Conservation (phyloP, 345 rosid genomes). For the Eutrema yunnanense region DNA sequence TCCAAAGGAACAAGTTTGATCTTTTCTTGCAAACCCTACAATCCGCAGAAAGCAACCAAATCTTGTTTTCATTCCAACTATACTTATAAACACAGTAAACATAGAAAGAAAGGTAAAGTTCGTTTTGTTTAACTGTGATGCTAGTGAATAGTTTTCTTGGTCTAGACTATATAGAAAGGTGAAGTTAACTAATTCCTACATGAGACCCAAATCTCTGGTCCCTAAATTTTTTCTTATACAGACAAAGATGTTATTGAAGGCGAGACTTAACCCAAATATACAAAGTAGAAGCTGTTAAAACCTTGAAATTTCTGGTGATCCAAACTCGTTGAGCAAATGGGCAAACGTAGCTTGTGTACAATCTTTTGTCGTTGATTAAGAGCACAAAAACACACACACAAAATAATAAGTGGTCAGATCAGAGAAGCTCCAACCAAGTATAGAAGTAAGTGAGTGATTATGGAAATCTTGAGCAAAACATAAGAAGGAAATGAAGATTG, state of each 20-base stretch:
- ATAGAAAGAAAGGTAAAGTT: neutral
- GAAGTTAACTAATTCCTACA: too few relatives aligned
- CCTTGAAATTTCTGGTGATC: constrained; percentile 93
- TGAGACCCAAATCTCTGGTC: too few relatives aligned
- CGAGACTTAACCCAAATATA: neutral
- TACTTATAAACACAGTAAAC: neutral
- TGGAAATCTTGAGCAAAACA: too few relatives aligned
- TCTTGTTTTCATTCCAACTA: neutral
- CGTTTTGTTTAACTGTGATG: neutral
- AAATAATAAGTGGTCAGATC: neutral
- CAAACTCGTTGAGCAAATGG: constrained; percentile 90
- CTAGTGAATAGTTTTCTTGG: too few relatives aligned
- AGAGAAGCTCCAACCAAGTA: neutral
- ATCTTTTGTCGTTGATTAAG: constrained; percentile 26
- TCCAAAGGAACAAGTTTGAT: constrained; percentile 70
- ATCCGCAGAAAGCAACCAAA: neutral
- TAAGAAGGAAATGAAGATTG: too few relatives aligned
- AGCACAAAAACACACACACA: neutral
- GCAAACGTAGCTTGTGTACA: constrained; percentile 57
- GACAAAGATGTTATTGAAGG: neutral
- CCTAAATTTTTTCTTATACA: too few relatives aligned
- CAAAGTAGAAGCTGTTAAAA: constrained; percentile 15
- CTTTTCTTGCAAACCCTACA: constrained; percentile 75
- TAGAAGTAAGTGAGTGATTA: neutral
- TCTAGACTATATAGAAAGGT: too few relatives aligned